These are phyloP conservation scores for Penicillium arizonense DNA, from an alignment of 495 filamentous ascomycete species.

Conservation along the genomic window DNA sequence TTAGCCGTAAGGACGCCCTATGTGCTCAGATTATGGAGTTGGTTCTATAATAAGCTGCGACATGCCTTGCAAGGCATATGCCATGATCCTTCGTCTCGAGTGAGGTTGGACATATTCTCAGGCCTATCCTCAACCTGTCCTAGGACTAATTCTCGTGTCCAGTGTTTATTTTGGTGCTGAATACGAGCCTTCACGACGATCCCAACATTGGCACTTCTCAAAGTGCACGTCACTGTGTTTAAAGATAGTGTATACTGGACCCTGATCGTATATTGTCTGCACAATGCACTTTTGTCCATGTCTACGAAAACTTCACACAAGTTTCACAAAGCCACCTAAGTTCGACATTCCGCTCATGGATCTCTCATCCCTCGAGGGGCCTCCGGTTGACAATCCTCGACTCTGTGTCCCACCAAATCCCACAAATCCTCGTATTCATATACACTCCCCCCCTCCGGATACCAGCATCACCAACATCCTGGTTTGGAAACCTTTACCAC, in stretches of 20 bases:
- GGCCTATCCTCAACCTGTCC: not conserved
- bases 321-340: not conserved
- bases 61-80: not conserved
- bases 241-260: conserved; percentile 7
- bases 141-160: not conserved
- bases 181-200: conserved; percentile 17
- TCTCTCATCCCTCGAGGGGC: conserved; percentile 41
- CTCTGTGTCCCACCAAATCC: conserved; percentile 2
- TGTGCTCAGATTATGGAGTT: too few species aligned
- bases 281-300: conserved; percentile 1
- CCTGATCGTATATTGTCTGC: not conserved
- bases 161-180: not conserved
- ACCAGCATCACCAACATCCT: conserved; percentile 7
- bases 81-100: not conserved
- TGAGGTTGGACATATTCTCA: not conserved
- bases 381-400: conserved; percentile 25
- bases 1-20: not conserved
- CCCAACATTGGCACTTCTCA: conserved; percentile 7
- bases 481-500: conserved; percentile 16
- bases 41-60: too few species aligned
- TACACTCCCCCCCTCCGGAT: conserved; percentile 10
- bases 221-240: conserved; percentile 12
- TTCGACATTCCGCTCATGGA: conserved; percentile 19
- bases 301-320: not conserved
- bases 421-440: not conserved